These are phyloP conservation scores for Sonneratia alba DNA, from an alignment of 345 rosid genomes.

Conservation along the genomic window DNA sequence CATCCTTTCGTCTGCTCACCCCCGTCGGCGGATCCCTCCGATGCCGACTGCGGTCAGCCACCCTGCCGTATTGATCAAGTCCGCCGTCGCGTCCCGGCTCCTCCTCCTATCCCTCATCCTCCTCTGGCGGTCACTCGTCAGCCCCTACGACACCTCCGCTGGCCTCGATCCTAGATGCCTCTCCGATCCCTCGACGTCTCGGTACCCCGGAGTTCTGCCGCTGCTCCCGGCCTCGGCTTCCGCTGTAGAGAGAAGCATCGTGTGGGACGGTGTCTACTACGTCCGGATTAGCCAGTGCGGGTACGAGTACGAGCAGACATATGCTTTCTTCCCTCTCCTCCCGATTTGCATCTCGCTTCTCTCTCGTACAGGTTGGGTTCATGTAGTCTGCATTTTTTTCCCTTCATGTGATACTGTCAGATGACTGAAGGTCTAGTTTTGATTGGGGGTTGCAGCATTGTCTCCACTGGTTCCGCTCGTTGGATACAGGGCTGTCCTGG, in stretches of 20 bases:
- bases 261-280: slow-evolving; percentile 88
- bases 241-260: slow-evolving; percentile 44
- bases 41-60: slow-evolving; percentile 14
- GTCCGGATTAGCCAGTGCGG: slow-evolving; percentile 77
- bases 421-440: background rate
- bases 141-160: slow-evolving; percentile 85
- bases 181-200: slow-evolving; percentile 6
- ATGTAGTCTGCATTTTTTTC: background rate
- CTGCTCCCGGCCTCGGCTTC: slow-evolving; percentile 25
- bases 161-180: slow-evolving; percentile 53
- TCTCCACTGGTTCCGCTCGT: slow-evolving; percentile 60
- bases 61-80: slow-evolving; percentile 35
- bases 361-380: slow-evolving; percentile 48
- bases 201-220: slow-evolving; percentile 10
- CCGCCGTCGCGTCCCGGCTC: slow-evolving; percentile 46
- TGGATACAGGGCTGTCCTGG: slow-evolving; percentile 76
- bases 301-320: slow-evolving; percentile 86
- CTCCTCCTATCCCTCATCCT: slow-evolving; percentile 41
- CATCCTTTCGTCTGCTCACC: background rate
- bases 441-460: slow-evolving; percentile 38
- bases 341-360: slow-evolving; percentile 48
- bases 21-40: background rate
- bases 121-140: slow-evolving; percentile 55
- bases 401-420: background rate
- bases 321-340: slow-evolving; percentile 81